Percentiles rank a stretch among this genome's conserved stretches.
Conservation (phyloP, 179 eudicot genomes). For the Actinidia arguta region DNA sequence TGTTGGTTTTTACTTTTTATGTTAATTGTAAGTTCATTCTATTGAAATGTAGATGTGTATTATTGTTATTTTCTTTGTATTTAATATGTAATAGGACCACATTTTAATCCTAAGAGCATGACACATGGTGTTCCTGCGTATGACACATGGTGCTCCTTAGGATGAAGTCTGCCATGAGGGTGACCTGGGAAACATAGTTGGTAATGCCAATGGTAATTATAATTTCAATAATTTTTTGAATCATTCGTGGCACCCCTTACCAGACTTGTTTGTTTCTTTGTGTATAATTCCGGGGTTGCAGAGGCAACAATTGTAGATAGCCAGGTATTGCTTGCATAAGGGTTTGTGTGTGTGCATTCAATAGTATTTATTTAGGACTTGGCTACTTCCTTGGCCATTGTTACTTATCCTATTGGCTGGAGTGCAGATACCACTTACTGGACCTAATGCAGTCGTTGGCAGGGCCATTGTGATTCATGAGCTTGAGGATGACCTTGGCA, state of each 20-base stretch:
- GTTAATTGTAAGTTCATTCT: too few species aligned
- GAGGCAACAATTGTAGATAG: conserved; percentile 86
- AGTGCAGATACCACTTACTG: conserved; percentile 78
- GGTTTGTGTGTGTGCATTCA: not conserved
- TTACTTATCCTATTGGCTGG: conserved; percentile 6
- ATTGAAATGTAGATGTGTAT: too few species aligned
- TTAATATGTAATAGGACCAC: too few species aligned
- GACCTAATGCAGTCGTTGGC: conserved; percentile 90
- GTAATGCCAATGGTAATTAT: conserved; percentile 79
- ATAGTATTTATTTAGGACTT: conserved; percentile 11
- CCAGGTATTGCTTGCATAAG: conserved; percentile 52
- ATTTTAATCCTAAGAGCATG: too few species aligned
- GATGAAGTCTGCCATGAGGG: conserved; percentile 99
- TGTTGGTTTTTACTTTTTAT: too few species aligned
- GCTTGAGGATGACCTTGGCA: conserved; percentile 96
- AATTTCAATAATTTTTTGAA: not conserved
- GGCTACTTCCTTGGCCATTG: not conserved
- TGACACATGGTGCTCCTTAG: conserved; percentile 99
- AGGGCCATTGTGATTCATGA: conserved; percentile 96
- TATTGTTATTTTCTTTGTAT: too few species aligned
- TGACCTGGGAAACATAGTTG: conserved; percentile 99
- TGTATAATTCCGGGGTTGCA: conserved; percentile 71
- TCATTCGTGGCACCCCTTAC: not conserved
- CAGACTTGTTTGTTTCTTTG: conserved; percentile 12
- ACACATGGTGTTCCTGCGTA: too few species aligned